Base-by-base conservation (phyloP, 2,329 filamentous ascomycete species). In the Phyllosticta citriasiana region DNA sequence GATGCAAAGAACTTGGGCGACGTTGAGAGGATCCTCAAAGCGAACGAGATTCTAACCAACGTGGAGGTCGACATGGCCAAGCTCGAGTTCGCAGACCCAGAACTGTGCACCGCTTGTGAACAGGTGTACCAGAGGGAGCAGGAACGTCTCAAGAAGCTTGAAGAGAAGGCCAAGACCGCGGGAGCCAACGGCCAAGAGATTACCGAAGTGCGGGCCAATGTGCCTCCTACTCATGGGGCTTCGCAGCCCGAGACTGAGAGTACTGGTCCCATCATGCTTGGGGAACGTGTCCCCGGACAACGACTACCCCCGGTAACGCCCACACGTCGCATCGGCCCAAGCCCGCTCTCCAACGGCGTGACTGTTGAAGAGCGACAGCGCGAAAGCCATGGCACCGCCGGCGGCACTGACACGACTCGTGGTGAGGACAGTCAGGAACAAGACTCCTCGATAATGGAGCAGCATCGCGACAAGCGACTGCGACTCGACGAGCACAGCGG, bases 51-150 rank as follows among this genome's bases (percentile, higher is more conserved):
- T 67, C 79, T 92, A 40, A 86, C 91, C 24, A 97, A 97, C 69
- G 93, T 97, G 2, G 91, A 97, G 71, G 93, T 97, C 35, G 93
- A 97, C 74, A 88, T 97, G 64, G 85, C 85, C 53, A 84, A 83
- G 55, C 86, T 97, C 61, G 87, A 91, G 69, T 79, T 80, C 52
- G 81, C 74, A 7, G 78, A 88, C 65, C 84, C 88, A 14, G 79
- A 78, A 10, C 78, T 88, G 35, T 79, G 88, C 51, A 75, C 78
- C 1, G 87, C 94, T 68, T 97, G 91, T 78, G 91, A 97, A 65
- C 87, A 84, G 55, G 82, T 97, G 2, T 92, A 94, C 72, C 79
- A 78, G 33, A 81, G 82, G 40, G 84, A 88, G 69, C 83, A 85
- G 69, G 78, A 81, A 50, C 79, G 80, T 52, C 87, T 89, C 73